Conservation (phyloP, 2,329 filamentous ascomycete genomes). For the Aspergillus latus region DNA sequence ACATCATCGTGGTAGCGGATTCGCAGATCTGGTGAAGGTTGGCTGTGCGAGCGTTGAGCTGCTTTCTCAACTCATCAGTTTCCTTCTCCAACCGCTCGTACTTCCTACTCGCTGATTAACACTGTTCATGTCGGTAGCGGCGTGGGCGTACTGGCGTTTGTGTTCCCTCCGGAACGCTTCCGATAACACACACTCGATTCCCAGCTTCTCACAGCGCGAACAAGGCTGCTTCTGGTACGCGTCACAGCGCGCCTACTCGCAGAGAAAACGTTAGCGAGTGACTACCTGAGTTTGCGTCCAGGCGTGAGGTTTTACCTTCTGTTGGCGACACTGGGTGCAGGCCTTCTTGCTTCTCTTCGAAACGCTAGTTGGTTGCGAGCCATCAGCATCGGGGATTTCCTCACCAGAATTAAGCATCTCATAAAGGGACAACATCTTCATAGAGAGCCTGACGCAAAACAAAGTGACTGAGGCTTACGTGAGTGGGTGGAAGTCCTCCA, state of each 20-base stretch:
- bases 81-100: conserved; percentile 41
- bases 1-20: neutral
- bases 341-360: conserved; percentile 40
- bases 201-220: conserved; percentile 40
- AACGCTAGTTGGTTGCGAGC: conserved; percentile 11
- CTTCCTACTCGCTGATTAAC: conserved; percentile 25
- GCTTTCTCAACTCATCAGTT: conserved; percentile 37
- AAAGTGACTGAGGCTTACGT: neutral
- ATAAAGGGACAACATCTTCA: neutral
- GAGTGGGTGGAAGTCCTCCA: neutral
- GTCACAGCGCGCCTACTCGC: conserved; percentile 39
- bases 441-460: neutral
- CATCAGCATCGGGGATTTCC: neutral
- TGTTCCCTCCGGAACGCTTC: conserved; percentile 46
- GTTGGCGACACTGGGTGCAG: conserved; percentile 46
- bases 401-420: neutral
- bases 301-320: conserved; percentile 34
- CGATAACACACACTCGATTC: conserved; percentile 39
- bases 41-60: conserved; percentile 21
- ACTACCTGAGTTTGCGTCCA: no score
- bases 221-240: conserved; percentile 40
- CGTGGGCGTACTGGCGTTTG: conserved; percentile 38
- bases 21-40: neutral
- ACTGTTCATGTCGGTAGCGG: neutral
- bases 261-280: no score